Percentiles rank a stretch among this genome's conserved stretches.
Evolutionary conservation across 345 rosid species (phyloP).

Genomic region (Linum tenue): DNA sequence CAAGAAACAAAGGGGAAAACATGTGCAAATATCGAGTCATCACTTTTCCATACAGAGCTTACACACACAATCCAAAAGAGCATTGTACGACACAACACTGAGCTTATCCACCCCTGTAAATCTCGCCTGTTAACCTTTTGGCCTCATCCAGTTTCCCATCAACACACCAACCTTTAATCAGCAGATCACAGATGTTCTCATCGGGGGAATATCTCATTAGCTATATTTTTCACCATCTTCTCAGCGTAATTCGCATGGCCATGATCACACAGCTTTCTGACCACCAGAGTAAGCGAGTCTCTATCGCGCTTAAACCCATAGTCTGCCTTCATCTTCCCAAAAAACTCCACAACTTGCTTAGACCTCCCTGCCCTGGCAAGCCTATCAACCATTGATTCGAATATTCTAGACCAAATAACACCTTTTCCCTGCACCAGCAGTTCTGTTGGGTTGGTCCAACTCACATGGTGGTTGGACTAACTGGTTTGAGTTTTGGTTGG

Average conservation of each 20-base stretch:
- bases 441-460: constrained; percentile 20
- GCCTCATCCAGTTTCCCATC: constrained; percentile 88
- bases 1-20: too few species aligned
- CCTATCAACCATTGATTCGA: constrained; percentile 56
- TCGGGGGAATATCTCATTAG: constrained; percentile 83
- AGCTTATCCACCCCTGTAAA: constrained; percentile 95
- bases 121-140: constrained; percentile 73
- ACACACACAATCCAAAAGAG: constrained; percentile 79
- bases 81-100: constrained; percentile 53
- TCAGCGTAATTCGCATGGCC: constrained; percentile 71
- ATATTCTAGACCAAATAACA: constrained; percentile 41
- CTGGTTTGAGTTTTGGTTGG: too few species aligned
- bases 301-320: constrained; percentile 63
- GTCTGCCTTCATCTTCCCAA: constrained; percentile 73
- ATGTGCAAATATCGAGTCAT: too few species aligned
- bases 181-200: constrained; percentile 58
- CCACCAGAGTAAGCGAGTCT: constrained; percentile 51
- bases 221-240: constrained; percentile 73
- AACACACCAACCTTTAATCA: constrained; percentile 86
- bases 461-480: too few species aligned
- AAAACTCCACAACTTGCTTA: constrained; percentile 50
- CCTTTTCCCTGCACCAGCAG: constrained; percentile 40
- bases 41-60: constrained; percentile 73
- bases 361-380: constrained; percentile 72
- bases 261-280: constrained; percentile 56